Evolutionary conservation across 768 basidiomycete genomes (phyloP), one percentile per base, ranked within the genome.

Genomic region (Naganishia friedmannii): DNA sequence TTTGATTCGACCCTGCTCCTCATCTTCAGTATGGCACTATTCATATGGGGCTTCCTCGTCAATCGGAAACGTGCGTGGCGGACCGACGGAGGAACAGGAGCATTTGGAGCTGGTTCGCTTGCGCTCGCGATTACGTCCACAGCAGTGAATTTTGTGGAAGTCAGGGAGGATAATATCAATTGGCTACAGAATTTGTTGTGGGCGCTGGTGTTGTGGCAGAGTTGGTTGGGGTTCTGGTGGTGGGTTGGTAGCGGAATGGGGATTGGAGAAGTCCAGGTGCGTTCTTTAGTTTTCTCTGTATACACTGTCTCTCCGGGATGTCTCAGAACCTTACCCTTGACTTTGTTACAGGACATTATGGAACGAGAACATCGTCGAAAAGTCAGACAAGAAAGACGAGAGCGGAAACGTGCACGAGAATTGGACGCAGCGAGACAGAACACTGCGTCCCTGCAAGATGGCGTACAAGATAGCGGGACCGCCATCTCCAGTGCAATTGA

Each of bases 201-300:
- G 88, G 88, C 90, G 9, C 88, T 96, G 63, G 87, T 97, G 13
- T 86, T 98, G 23, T 99, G 96, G 96, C 96, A 99, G 84, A 92
- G 78, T 42, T 95, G 94, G 81, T 82, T 96, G 26, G 93, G 91
- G 0, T 97, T 92, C 92, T 97, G 93, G 93, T 97, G 93, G 93
- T 97, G 93, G 93, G 92, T 93, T 17, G 93, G 93, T 15, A 82
- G 82, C 57, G 83, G 92, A 6, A 91, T 90, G 84, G 90, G 89
- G 10, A 85, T 88, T 3, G 84, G 86, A 32, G 89, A 89, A 73
- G 84, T 91, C 58, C 88, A 90, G 79, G 77, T 66, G 73, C 75
- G 53, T 73, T 6, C 1, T 78, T 42, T 23, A 3, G 7, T 53
- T 29, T 29, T 0, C 28, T 8, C 19, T 23, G 19, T 19, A 9